Base-by-base conservation (phyloP, 129 eudicot genomes). In the Flaveria trinervia region DNA sequence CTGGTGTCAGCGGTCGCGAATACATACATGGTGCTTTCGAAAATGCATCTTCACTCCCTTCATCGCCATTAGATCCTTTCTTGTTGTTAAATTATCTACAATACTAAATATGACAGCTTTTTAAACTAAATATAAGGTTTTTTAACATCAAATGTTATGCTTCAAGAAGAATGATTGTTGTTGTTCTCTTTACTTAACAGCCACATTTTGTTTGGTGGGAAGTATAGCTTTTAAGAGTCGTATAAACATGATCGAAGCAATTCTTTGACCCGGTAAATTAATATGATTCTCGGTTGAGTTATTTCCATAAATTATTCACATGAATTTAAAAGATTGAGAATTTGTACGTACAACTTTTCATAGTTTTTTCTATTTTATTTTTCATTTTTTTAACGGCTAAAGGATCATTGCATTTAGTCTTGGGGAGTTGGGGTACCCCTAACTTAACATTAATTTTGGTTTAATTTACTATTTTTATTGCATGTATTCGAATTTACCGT, bases 31-130 rank as follows among this genome's bases (percentile, higher is more conserved):
- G 70, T 73, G 83, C 43, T 80, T 80, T 25, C 83, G 79, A 43
- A 80, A 80, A 80, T 80, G 79, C 72, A 80, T 65, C 68, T 80
- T 80, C 39, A 73, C 79, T 73, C 83, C 75, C 74, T 17, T 73
- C 15, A 7, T 30, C 10, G 70, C 79, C 62, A 73, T 73, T 65
- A 18, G 73, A 72, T 39, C 73, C 60, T 65, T 51, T 72, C 16
- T 11, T 28, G 23, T 16, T 61, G 17, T 44, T 18, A 7, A 71
- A 6, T 52, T 61, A 13, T n/a, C 13, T 56, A n/a, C 7, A 7
- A 15, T 22, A 51, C 30, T 46, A 52, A 20, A 57, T 70, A 26
- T 25, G 30, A 10, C 43, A 26, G 18, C 20, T 62, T 62, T 1
- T 59, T 59, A 59, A 30, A 30, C 23, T 10, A 59, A 22, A 59